Evolutionary conservation across 495 filamentous ascomycete species (phyloP), one percentile per base, ranked within the genome.

Genomic region (Annulohypoxylon moriforme): DNA sequence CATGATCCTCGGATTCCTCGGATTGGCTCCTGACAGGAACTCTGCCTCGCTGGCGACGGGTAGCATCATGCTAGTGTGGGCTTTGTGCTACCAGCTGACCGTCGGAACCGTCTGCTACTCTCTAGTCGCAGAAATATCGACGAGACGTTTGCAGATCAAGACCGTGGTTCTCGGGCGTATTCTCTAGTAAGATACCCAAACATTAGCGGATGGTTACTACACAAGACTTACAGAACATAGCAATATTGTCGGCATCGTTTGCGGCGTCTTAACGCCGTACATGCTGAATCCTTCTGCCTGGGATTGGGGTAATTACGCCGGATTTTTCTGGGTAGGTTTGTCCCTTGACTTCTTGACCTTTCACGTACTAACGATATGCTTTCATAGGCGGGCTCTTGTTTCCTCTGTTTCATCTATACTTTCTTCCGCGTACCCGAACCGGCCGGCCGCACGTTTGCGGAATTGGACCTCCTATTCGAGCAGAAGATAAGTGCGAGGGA

Each of bases 41-140:
- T 79, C 87, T 53, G 85, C 82, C 0, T 88, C 88, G 11, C 85
- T 92, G 62, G 91, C 89, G 7, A 91, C 89, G 0, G 91, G 91
- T 20, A 85, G 86, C 50, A 89, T 94, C 75, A 88, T 94, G 85
- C 76, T 94, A 31, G 69, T 89, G 71, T 95, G 89, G 87, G 89
- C 91, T 1, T 78, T 93, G 34, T 87, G 90, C 66, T 95, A 95
- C 78, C 89, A 93, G 69, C 80, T 90, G 20, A 90, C 91, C 0
- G 91, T 95, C 33, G 92, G 92, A 0, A 93, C 92, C 0, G 90
- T 95, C 20, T 90, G 89, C 73, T 95, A 93, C 76, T 92, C 90
- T 0, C 84, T 95, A 20, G 91, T 94, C 10, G 87, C 89, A 6
- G 92, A 94, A 74, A 78, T 94, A 4, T 91, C 91, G 4, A 90